Percentiles rank a stretch among this genome's conserved stretches.
phyloP scores from a whole-genome alignment of 2,329 filamentous ascomycete species.

The Alternaria dauci region DNA sequence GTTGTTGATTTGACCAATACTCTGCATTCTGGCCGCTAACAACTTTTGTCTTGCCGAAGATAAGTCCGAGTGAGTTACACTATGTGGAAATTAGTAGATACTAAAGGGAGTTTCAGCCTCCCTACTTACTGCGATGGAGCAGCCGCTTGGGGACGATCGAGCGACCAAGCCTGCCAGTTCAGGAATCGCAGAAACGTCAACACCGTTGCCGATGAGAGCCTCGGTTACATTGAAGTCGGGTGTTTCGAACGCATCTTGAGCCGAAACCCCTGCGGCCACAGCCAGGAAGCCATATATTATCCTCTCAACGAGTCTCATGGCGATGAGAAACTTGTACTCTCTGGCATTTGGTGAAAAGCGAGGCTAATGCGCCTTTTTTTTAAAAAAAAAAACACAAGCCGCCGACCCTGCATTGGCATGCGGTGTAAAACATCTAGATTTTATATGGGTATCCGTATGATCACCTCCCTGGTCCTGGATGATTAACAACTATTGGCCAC shows the following conservation, averaged over 20 bases:
- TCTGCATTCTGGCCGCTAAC: background rate
- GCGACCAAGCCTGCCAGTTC: background rate
- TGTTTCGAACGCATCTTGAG: background rate
- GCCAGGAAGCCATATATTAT: background rate
- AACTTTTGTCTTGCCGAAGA: background rate
- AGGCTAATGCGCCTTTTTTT: background rate
- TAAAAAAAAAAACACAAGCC: background rate
- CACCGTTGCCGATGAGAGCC: background rate
- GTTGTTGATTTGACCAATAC: background rate
- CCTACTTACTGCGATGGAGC: background rate
- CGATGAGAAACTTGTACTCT: background rate
- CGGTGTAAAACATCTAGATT: background rate
- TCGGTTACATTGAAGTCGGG: background rate
- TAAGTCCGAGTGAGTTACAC: background rate
- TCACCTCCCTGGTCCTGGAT: background rate
- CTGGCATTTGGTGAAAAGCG: background rate
- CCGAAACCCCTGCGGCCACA: fast-evolving
- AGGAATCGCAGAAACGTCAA: background rate
- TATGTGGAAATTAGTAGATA: background rate
- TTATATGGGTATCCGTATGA: background rate
- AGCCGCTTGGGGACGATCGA: background rate
- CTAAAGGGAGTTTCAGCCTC: fast-evolving
- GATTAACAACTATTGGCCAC: background rate
- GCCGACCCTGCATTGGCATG: background rate
- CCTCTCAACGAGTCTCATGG: background rate